Percentiles rank a stretch among this genome's conserved stretches.
phyloP scores from a whole-genome alignment of 2,329 filamentous ascomycete genomes.

The Dothistroma septosporum region DNA sequence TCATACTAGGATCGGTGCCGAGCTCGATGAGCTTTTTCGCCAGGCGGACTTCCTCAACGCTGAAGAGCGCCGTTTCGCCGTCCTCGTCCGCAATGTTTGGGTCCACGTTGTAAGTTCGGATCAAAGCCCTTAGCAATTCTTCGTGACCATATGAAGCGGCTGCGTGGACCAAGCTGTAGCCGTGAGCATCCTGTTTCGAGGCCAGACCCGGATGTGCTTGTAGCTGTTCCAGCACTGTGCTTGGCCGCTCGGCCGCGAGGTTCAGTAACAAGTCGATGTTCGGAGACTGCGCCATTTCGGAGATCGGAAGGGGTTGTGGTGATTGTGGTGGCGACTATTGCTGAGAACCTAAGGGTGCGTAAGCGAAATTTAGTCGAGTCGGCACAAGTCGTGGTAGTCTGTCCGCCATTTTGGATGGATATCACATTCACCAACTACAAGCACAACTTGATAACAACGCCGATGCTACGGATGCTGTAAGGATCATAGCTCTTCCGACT shows the following conservation, averaged over 20 bases:
- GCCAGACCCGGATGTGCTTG: constrained; percentile 71
- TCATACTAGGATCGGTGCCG: constrained; percentile 60
- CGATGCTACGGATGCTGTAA: neutral
- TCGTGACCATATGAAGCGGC: constrained; percentile 88
- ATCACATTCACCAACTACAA: neutral
- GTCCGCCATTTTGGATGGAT: neutral
- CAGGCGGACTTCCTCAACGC: constrained; percentile 75
- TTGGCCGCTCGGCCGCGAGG: constrained; percentile 73
- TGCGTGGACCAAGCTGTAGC: constrained; percentile 91
- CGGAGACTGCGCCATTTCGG: constrained; percentile 28
- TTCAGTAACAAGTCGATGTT: constrained; percentile 48
- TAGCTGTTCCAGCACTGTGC: constrained; percentile 69
- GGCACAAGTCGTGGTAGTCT: neutral
- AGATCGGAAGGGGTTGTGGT: neutral
- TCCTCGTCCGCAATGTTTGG: constrained; percentile 85
- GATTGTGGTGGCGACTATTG: neutral
- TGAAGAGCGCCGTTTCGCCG: constrained; percentile 88
- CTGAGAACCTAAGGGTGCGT: neutral
- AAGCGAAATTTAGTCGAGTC: neutral
- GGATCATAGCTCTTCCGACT: neutral
- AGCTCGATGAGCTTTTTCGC: constrained; percentile 77
- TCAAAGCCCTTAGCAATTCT: constrained; percentile 69
- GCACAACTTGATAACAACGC: neutral
- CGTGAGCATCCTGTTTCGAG: constrained; percentile 76
- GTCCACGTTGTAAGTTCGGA: constrained; percentile 71